Conservation (phyloP, 108 stramenopile species). For the Hondaea fermentalgiana region DNA sequence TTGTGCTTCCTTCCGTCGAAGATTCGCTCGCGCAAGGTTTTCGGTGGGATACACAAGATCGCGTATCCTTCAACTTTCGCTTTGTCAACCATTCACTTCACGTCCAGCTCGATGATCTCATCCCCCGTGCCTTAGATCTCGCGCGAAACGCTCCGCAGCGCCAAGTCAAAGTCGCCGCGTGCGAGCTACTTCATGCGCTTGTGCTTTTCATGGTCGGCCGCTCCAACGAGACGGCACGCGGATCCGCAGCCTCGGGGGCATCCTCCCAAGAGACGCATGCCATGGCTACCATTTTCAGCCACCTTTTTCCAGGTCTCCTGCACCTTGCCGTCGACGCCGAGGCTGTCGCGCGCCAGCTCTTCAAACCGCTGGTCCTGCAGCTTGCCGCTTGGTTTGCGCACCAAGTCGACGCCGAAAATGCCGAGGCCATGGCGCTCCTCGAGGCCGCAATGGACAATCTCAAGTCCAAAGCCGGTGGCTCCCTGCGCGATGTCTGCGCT, state of each 20-base stretch:
- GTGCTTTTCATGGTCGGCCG: background rate
- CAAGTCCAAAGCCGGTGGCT: background rate
- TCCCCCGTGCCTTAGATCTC: background rate
- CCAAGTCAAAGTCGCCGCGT: background rate
- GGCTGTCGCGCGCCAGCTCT: background rate
- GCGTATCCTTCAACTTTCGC: background rate
- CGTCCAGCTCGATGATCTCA: background rate
- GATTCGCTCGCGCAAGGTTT: background rate
- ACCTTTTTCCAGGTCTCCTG: background rate
- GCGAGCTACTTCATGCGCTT: background rate
- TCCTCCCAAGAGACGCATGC: background rate
- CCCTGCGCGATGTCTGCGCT: background rate
- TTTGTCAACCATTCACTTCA: background rate
- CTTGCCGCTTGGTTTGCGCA: constrained; percentile 10
- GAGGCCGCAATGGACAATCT: constrained; percentile 6
- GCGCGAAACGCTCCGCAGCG: background rate
- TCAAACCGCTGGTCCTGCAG: background rate
- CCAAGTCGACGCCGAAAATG: background rate
- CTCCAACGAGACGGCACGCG: background rate
- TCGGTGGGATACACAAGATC: background rate
- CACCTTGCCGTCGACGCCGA: background rate
- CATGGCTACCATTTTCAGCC: background rate
- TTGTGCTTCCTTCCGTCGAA: background rate
- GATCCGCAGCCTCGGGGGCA: background rate
- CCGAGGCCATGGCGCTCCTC: background rate